Evolutionary conservation across 2,329 filamentous ascomycete genomes (phyloP).

Genomic region (Chrysoporthe puriensis): DNA sequence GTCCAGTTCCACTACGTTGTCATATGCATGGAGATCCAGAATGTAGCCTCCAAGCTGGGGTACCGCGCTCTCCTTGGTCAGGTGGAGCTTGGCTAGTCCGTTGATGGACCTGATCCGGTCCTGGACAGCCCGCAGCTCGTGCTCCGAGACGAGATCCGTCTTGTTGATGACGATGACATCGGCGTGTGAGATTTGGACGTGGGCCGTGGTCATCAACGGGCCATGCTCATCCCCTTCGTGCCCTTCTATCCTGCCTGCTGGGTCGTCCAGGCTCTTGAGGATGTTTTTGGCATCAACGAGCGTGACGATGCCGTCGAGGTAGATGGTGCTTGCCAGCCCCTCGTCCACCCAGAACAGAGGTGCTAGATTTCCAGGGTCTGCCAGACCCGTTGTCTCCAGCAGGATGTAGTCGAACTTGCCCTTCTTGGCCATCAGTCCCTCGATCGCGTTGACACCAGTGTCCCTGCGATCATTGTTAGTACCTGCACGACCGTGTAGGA

Average conservation of each 20-base stretch:
- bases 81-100: slow-evolving; percentile 79
- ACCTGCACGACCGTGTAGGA: background rate
- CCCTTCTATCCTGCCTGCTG: slow-evolving; percentile 55
- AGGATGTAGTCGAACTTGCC: slow-evolving; percentile 97
- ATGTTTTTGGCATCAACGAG: slow-evolving; percentile 96
- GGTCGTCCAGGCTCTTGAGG: slow-evolving; percentile 77
- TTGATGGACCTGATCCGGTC: slow-evolving; percentile 84
- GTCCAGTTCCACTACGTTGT: slow-evolving; percentile 75
- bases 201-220: slow-evolving; percentile 84
- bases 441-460: slow-evolving; percentile 89
- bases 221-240: slow-evolving; percentile 60
- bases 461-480: slow-evolving; percentile 59
- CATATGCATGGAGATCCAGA: slow-evolving; percentile 90
- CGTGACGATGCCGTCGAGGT: slow-evolving; percentile 94
- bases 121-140: slow-evolving; percentile 71
- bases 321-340: slow-evolving; percentile 91
- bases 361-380: slow-evolving; percentile 93
- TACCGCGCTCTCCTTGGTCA: slow-evolving; percentile 79
- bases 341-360: slow-evolving; percentile 98
- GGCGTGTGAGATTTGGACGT: slow-evolving; percentile 95
- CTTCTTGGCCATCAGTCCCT: slow-evolving; percentile 91
- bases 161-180: slow-evolving; percentile 97
- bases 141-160: slow-evolving; percentile 74
- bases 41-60: slow-evolving; percentile 83
- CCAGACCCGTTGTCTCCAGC: slow-evolving; percentile 92